Conservation (phyloP, 2,329 filamentous ascomycete genomes). For the Venturia carpophila region DNA sequence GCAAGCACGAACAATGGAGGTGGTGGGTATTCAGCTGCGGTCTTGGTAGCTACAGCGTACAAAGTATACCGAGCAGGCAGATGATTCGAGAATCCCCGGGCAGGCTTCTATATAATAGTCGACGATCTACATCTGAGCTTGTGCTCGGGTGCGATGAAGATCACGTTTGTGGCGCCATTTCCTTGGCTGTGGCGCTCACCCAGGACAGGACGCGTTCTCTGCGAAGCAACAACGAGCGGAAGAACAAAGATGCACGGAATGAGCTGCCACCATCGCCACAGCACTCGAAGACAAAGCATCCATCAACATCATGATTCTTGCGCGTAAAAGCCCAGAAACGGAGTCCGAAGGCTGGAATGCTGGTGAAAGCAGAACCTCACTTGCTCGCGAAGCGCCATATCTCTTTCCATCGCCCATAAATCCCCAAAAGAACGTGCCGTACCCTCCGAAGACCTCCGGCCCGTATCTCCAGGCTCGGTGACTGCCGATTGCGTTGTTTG, state of each 20-base stretch:
- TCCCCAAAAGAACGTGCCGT: neutral
- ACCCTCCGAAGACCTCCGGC: too few species aligned
- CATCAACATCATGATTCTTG: neutral
- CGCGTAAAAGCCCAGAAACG: neutral
- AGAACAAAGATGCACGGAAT: neutral
- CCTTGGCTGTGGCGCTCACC: neutral
- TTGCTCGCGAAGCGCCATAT: neutral
- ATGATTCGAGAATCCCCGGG: too few species aligned
- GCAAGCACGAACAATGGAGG: too few species aligned
- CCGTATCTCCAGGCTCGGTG: neutral
- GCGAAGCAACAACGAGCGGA: neutral
- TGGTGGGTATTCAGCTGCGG: too few species aligned
- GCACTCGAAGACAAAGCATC: too few species aligned
- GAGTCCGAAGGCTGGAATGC: constrained; percentile 8
- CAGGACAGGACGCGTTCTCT: neutral
- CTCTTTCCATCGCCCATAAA: neutral
- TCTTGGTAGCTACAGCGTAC: too few species aligned
- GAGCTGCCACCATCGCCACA: neutral
- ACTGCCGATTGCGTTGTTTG: neutral
- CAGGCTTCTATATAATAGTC: too few species aligned
- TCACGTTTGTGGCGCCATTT: neutral
- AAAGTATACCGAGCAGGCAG: too few species aligned
- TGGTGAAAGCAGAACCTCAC: constrained; percentile 3
- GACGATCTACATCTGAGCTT: too few species aligned
- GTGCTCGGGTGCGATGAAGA: too few species aligned